Base-by-base conservation (phyloP, 73 alveolate species). In the Paramecium bursaria region DNA sequence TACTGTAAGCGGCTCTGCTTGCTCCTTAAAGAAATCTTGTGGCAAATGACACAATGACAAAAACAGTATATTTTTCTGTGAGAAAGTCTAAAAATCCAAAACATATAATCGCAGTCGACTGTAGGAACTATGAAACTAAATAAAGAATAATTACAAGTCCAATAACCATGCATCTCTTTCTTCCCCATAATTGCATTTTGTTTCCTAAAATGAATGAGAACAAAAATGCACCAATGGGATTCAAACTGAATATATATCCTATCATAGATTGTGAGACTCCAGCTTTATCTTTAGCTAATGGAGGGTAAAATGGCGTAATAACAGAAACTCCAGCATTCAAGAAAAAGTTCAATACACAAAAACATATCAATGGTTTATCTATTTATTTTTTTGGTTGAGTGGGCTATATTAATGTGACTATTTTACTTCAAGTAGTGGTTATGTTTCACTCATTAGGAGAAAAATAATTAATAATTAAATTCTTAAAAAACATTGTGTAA, bases 261-360 rank as follows among this genome's bases (percentile, higher is more conserved):
- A 79, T 79, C n/a, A 57, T 48, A 1, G 80, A 39, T 39, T 27
- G 26, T 1, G 75, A 53, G 2, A 79, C 89, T 19, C 51, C 49
- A 1, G 82, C 82, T 79, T 79, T 54, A 33, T 79, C 89, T 10
- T 48, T 10, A 5, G 89, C 89, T 15, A 79, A 42, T 53, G 80
- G 74, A 11, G 89, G 89, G 23, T 79, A 79, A 21, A 79, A 79
- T 3, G 89, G 89, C 4, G 85, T 73, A 48, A 79, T 79, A 2
- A 79, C 89, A 9, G 89, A 79, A 47, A 79, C 89, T 10, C 85
- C 89, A 0, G 89, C 89, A 55, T 79, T 79, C 49, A 79, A 57
- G 47, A 79, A 54, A 55, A 79, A 79, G 51, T 79, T 79, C 19
- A 79, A 25, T 6, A 55, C 73, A 19, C 82, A 17, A 67, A 67